Percentiles rank a stretch among this genome's conserved stretches.
Conservation (phyloP, 345 rosid genomes). For the Linum trigynum region DNA sequence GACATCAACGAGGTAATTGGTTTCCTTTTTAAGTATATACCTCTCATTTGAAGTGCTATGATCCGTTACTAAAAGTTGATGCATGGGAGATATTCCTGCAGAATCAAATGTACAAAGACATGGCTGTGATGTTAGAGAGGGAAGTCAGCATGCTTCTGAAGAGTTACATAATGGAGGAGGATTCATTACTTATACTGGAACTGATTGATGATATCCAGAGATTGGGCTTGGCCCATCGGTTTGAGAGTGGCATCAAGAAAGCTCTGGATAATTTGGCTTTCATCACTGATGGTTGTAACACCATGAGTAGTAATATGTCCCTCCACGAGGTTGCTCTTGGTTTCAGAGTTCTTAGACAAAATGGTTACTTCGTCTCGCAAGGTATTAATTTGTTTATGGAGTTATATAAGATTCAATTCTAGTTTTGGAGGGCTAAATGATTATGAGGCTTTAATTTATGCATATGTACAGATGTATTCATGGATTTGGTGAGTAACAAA, state of each 20-base stretch:
- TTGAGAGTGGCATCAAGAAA: conserved; percentile 1
- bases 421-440: neutral
- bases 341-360: neutral
- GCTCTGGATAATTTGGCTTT: neutral
- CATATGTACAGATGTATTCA: neutral
- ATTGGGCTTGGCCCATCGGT: conserved; percentile 8
- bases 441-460: neutral
- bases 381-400: neutral
- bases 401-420: too few species aligned
- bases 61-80: neutral
- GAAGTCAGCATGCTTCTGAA: conserved; percentile 4
- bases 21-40: too few species aligned
- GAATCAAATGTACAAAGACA: conserved; percentile 7
- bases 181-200: conserved; percentile 1
- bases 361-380: neutral
- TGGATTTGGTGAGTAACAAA: neutral
- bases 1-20: neutral
- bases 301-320: neutral
- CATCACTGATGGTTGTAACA: neutral
- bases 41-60: neutral
- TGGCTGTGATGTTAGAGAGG: conserved; percentile 6
- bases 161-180: neutral
- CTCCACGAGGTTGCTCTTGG: neutral
- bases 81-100: neutral
- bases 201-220: conserved; percentile 15